These are phyloP conservation scores for Aspergillus hancockii DNA, from an alignment of 495 filamentous ascomycete genomes.

Conservation along the genomic window DNA sequence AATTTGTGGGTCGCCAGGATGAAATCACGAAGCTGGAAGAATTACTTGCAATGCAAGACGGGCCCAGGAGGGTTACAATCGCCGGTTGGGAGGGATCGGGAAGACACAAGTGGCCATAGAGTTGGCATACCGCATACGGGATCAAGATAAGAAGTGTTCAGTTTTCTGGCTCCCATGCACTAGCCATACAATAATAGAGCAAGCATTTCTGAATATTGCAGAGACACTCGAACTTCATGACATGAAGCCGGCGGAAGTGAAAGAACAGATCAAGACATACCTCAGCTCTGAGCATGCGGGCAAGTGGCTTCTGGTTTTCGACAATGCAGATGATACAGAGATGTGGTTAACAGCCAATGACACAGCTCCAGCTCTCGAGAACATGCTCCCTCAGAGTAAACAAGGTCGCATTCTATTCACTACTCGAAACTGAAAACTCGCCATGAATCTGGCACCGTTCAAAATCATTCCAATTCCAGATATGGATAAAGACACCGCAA, in stretches of 20 bases:
- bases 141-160: conserved; percentile 36
- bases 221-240: conserved; percentile 23
- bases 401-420: background rate
- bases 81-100: conserved; percentile 46
- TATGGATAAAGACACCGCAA: background rate
- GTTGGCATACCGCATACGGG: conserved; percentile 42
- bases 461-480: background rate
- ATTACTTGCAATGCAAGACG: conserved; percentile 1
- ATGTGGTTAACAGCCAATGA: conserved; percentile 14
- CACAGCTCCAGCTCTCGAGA: background rate
- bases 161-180: conserved; percentile 50
- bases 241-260: conserved; percentile 20
- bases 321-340: too few species aligned
- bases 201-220: conserved; percentile 44
- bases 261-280: conserved; percentile 26
- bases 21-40: conserved; percentile 7
- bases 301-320: conserved; percentile 38
- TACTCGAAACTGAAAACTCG: background rate
- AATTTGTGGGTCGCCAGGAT: conserved; percentile 10
- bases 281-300: conserved; percentile 23
- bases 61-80: conserved; percentile 28
- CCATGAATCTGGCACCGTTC: background rate
- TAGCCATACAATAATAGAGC: conserved; percentile 39
- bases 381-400: background rate
- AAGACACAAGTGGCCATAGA: conserved; percentile 56